These are phyloP conservation scores for Fimicolochytrium jonesii DNA, from an alignment of 192 early-diverging fungal genomes.

Conservation along the genomic window DNA sequence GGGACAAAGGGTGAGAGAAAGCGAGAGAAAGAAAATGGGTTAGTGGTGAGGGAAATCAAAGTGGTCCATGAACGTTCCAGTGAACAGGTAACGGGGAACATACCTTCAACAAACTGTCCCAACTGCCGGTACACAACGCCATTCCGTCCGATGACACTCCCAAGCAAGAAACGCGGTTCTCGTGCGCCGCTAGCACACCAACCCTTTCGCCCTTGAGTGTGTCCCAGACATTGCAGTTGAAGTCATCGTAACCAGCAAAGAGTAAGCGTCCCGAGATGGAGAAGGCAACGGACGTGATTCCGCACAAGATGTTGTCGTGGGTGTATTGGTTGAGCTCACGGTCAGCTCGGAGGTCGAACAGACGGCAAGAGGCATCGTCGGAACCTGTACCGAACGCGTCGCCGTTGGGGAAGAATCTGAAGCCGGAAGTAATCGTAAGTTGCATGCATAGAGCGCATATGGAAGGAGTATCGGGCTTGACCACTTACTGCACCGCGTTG, in stretches of 20 bases:
- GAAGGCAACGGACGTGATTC: constrained; percentile 97
- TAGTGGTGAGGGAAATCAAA: too few relatives aligned
- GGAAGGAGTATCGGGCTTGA: too few relatives aligned
- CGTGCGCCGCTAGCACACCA: constrained; percentile 88
- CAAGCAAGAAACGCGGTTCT: constrained; percentile 95
- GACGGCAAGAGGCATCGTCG: constrained; percentile 95
- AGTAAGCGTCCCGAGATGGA: constrained; percentile 92
- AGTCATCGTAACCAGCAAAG: constrained; percentile 99
- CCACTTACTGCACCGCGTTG: constrained; percentile 92
- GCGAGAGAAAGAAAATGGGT: too few relatives aligned
- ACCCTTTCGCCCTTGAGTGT: constrained; percentile 94
- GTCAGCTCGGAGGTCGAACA: constrained; percentile 97
- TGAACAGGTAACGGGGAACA: too few relatives aligned
- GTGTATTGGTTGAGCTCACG: constrained; percentile 97
- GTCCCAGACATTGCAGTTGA: constrained; percentile 99
- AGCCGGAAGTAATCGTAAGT: background rate
- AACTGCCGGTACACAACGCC: constrained; percentile 97
- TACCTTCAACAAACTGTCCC: constrained; percentile 97
- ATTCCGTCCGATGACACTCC: constrained; percentile 96
- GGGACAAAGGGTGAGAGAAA: too few relatives aligned
- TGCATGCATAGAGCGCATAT: background rate
- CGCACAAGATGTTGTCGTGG: constrained; percentile 97
- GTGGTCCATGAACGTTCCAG: too few relatives aligned
- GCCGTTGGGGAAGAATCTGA: constrained; percentile 96
- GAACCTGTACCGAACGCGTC: constrained; percentile 97